phyloP scores from a whole-genome alignment of 441 rosid genomes.

The Sinapis alba region DNA sequence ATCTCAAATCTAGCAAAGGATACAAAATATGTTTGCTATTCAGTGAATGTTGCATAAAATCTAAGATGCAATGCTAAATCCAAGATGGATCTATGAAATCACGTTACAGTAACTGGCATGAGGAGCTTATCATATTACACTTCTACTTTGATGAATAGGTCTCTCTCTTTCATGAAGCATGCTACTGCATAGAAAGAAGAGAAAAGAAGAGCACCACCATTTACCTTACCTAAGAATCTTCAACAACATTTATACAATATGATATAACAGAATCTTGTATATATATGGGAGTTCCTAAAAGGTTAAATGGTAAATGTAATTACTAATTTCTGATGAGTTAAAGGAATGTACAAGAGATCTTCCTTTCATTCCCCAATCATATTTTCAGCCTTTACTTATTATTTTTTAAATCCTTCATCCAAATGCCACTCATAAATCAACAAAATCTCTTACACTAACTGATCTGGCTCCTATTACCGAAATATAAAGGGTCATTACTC shows the following conservation, averaged over 20 bases:
- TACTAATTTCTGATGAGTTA: not conserved
- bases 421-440: conserved; percentile 23
- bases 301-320: conserved; percentile 1
- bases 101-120: not conserved
- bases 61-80: conserved; percentile 2
- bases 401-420: conserved; percentile 13
- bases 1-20: not conserved
- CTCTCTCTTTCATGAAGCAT: conserved; percentile 39
- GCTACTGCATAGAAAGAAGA: conserved; percentile 64
- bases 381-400: conserved; percentile 30
- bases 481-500: not conserved
- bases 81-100: not conserved
- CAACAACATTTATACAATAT: conserved; percentile 16
- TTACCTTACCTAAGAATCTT: conserved; percentile 31
- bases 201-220: conserved; percentile 35
- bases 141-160: conserved; percentile 8
- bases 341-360: conserved; percentile 46
- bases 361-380: conserved; percentile 66
- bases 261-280: conserved; percentile 7
- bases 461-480: conserved; percentile 20
- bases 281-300: not conserved
- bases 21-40: not conserved
- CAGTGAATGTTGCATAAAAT: conserved; percentile 5
- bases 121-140: conserved; percentile 6
- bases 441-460: conserved; percentile 8